Evolutionary conservation across 1,284 basidiomycete genomes (phyloP).

Genomic region (Rugosomyces carneus): DNA sequence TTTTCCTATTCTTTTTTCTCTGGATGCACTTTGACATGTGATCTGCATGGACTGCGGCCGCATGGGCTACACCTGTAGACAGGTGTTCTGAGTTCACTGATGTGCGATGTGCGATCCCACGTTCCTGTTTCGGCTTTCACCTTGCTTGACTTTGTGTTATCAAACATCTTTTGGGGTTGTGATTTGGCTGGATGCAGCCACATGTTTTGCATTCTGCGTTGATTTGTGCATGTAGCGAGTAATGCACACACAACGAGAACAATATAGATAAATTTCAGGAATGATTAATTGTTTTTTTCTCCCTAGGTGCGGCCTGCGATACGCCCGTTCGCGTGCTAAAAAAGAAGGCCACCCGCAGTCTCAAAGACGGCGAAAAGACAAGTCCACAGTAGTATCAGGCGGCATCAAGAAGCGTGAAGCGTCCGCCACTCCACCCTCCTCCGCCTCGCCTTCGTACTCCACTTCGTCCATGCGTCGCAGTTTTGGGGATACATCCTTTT

Average conservation of each 20-base stretch:
- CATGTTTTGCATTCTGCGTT: conserved; percentile 2
- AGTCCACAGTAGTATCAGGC: conserved; percentile 18
- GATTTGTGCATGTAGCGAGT: background rate
- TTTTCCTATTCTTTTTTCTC: conserved; percentile 8
- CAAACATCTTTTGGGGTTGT: conserved; percentile 2
- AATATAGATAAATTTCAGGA: background rate
- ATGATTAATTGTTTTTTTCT: background rate
- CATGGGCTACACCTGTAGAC: background rate
- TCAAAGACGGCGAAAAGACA: conserved; percentile 41
- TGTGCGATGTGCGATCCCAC: background rate
- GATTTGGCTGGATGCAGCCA: background rate
- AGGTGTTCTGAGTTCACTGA: background rate
- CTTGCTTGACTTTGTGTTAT: background rate
- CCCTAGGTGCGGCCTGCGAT: conserved; percentile 70
- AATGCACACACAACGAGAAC: no score
- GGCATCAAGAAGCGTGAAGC: conserved; percentile 32
- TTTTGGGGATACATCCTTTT: conserved; percentile 47
- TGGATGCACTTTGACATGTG: conserved; percentile 18
- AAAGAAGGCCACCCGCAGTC: conserved; percentile 53
- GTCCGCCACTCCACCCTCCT: conserved; percentile 36
- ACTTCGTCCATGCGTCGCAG: conserved; percentile 31
- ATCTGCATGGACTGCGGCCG: conserved; percentile 2
- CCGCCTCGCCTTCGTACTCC: conserved; percentile 29
- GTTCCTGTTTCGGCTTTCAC: background rate
- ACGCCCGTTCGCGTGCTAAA: conserved; percentile 76